phyloP scores from a whole-genome alignment of 345 rosid genomes.

The Firmiana major region DNA sequence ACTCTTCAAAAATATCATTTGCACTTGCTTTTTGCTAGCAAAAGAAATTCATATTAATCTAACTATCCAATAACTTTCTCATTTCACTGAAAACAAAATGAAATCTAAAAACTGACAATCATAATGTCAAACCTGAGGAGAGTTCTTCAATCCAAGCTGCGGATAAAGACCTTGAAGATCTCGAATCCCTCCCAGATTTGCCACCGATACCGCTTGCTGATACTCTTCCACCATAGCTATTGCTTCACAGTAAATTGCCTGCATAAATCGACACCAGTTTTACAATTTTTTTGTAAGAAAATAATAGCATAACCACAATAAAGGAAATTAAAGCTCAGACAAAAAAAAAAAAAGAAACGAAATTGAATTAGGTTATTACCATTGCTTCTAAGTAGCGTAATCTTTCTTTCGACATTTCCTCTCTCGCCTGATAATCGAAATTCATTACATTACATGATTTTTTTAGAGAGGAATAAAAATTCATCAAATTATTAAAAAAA shows the following conservation, averaged over 20 bases:
- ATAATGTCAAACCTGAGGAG: conserved; percentile 53
- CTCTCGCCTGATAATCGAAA: conserved; percentile 67
- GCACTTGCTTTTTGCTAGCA: neutral
- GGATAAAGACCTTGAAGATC: conserved; percentile 66
- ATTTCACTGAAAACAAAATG: neutral
- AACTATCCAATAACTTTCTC: neutral
- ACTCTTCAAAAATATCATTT: neutral
- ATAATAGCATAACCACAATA: neutral
- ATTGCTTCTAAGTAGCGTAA: conserved; percentile 89
- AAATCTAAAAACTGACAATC: neutral
- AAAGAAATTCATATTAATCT: neutral
- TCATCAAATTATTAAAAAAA: neutral
- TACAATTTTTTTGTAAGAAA: too few relatives aligned
- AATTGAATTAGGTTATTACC: conserved; percentile 37
- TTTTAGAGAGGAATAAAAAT: neutral
- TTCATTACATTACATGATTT: neutral
- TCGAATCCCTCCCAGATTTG: conserved; percentile 68
- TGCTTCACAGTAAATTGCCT: conserved; percentile 89
- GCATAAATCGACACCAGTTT: conserved; percentile 8
- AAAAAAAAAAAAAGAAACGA: neutral
- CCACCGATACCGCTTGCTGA: conserved; percentile 76
- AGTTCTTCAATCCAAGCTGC: conserved; percentile 70
- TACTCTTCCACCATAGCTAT: conserved; percentile 90
- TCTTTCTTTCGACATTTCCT: conserved; percentile 91
- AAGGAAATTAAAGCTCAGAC: neutral